Conservation (phyloP, 2,329 filamentous ascomycete species). For the Alternaria sp. region DNA sequence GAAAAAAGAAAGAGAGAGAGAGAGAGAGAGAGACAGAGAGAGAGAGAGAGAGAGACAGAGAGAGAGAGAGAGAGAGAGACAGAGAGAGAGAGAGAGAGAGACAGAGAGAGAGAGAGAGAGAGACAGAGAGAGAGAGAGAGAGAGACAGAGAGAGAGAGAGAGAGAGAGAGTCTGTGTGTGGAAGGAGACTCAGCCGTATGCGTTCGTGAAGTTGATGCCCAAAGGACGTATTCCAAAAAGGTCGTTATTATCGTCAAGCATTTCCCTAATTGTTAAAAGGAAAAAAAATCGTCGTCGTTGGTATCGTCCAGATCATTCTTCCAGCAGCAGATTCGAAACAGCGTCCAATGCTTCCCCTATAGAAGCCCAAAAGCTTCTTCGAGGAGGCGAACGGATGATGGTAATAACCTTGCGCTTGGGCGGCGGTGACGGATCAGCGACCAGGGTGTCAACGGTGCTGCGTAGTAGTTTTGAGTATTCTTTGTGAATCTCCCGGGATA, state of each 20-base stretch:
- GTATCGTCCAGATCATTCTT: slow-evolving; percentile 15
- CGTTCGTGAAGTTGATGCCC: not conserved
- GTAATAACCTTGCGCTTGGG: slow-evolving; percentile 14
- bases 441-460: slow-evolving; percentile 19
- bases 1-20: not conserved
- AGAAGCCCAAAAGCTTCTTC: slow-evolving; percentile 33
- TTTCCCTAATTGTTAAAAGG: not conserved
- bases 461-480: slow-evolving; percentile 12
- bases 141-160: not conserved
- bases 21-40: not conserved
- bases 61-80: not conserved
- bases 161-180: not conserved
- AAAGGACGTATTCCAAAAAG: not conserved
- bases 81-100: not conserved
- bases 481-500: slow-evolving; percentile 10
- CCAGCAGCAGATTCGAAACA: slow-evolving; percentile 24
- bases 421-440: not conserved
- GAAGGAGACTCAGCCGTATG: too few relatives aligned
- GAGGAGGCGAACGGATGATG: slow-evolving; percentile 24
- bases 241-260: not conserved
- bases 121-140: too few relatives aligned
- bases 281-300: not conserved
- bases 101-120: not conserved
- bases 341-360: slow-evolving; percentile 35
- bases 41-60: too few relatives aligned